Base-by-base conservation (phyloP, 495 filamentous ascomycete species). In the Xylaria bambusicola region DNA sequence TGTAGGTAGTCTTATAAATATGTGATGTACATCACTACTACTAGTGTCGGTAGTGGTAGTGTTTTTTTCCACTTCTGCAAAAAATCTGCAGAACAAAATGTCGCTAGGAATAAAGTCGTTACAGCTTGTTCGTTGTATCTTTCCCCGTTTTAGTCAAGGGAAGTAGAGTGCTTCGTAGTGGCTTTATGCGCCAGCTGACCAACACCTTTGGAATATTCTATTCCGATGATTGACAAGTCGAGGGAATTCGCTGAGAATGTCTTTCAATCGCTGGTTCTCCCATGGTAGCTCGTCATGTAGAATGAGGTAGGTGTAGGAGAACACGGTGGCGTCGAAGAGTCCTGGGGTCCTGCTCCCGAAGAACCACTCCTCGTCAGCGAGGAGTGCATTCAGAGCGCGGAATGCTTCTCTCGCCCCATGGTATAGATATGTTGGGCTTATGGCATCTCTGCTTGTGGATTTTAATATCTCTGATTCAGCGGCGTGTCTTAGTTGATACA, bases 281-380 rank as follows among this genome's bases (percentile, higher is more conserved):
- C 87, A 91, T 3, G 73, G 80, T 63, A 88, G 68, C 2, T 60
- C 64, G 8, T 82, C 75, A 61, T 88, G 82, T 59, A 95, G 68
- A 29, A 97, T 79, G 18, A 96, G 69, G 70, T 93, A 82, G n/a
- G 90, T 92, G 72, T 96, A 98, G 23, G 90, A 87, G 76, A 96
- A 98, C 21, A 97, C 84, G 56, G 80, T 84, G 24, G 93, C 91
- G 72, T 98, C 94, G 63, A 98, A 91, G 12, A 92, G 65, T 0
- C 85, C 83, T 2, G 94, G 91, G 24, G 73, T 77, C 18, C 59
- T 18, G 9, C 18, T 50, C 15, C 63, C 66, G 50, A 75, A 77
- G 44, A 78, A 77, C 76, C 76, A 80, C 7, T 55, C 61, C 44
- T 86, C 75, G 1, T 82, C 76, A 0, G 83, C 82, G 6, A 98